Evolutionary conservation across 176 grass and related monocot genomes (phyloP).

Genomic region (Eleusine coracana): DNA sequence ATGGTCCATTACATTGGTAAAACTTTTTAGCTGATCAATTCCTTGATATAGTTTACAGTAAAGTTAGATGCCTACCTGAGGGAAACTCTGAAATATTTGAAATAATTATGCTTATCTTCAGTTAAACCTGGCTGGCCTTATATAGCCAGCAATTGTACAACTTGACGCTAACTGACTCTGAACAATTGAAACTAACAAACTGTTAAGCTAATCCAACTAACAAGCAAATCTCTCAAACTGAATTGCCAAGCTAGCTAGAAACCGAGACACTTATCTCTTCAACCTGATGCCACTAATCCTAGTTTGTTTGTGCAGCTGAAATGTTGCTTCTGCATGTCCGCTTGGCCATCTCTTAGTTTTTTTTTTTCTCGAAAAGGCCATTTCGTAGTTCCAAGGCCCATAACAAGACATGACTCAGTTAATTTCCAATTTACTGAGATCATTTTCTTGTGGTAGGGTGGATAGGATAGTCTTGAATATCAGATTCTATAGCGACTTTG

Average conservation of each 20-base stretch:
- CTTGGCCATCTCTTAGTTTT: no score
- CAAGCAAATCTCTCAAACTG: background rate
- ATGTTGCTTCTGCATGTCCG: no score
- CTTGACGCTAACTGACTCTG: background rate
- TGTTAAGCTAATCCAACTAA: background rate
- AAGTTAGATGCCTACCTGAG: no score
- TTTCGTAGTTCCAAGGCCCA: background rate
- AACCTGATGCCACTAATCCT: background rate
- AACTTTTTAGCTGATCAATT: background rate
- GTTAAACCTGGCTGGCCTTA: background rate
- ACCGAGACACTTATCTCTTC: background rate
- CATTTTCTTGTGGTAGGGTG: background rate
- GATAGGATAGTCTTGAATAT: background rate
- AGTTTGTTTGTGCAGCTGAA: no score
- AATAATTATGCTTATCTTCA: background rate
- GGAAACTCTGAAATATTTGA: no score
- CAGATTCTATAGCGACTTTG: background rate
- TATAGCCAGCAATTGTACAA: no score
- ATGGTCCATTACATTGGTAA: background rate
- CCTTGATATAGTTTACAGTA: slow-evolving; percentile 1
- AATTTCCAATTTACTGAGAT: background rate
- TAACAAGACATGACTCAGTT: background rate
- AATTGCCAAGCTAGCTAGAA: background rate
- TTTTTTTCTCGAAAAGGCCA: no score
- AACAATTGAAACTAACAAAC: background rate